Conservation (phyloP, 805 yeast genomes). For the Yamadazyma philogaea region DNA sequence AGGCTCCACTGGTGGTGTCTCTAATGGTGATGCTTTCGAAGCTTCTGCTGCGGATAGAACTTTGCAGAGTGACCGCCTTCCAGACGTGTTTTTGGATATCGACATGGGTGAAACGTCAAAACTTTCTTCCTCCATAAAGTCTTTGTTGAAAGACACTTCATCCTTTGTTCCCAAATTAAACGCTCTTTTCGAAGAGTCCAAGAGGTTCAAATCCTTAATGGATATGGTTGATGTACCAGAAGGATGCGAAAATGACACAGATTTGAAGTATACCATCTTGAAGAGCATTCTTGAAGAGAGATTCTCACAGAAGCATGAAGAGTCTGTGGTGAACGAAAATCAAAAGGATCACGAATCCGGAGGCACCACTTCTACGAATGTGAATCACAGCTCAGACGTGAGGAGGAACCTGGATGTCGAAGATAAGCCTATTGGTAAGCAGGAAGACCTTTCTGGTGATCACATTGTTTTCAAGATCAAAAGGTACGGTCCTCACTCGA, state of each 20-base stretch:
- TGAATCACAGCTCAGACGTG: background rate
- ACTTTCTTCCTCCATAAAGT: constrained; percentile 17
- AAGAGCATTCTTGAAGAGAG: constrained; percentile 17
- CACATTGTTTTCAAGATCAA: constrained; percentile 12
- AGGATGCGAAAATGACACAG: constrained; percentile 15
- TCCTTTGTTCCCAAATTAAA: constrained; percentile 17
- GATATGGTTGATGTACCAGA: constrained; percentile 13
- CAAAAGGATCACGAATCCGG: background rate
- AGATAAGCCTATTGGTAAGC: background rate
- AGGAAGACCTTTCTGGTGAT: background rate
- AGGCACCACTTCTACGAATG: background rate
- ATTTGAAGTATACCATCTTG: constrained; percentile 22
- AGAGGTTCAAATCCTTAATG: constrained; percentile 23
- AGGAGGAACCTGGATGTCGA: background rate
- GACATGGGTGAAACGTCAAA: constrained; percentile 22
- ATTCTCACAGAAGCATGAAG: background rate
- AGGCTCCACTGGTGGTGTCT: background rate
- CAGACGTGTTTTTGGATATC: constrained; percentile 23
- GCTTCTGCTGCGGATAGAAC: constrained; percentile 1
- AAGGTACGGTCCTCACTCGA: constrained; percentile 17
- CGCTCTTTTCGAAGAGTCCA: constrained; percentile 17
- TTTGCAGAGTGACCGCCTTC: background rate
- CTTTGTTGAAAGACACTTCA: constrained; percentile 14
- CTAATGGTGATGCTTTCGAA: background rate
- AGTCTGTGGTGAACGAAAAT: background rate